These are phyloP conservation scores for Fusarium protoensiforme DNA, from an alignment of 2,329 filamentous ascomycete species.

Conservation along the genomic window DNA sequence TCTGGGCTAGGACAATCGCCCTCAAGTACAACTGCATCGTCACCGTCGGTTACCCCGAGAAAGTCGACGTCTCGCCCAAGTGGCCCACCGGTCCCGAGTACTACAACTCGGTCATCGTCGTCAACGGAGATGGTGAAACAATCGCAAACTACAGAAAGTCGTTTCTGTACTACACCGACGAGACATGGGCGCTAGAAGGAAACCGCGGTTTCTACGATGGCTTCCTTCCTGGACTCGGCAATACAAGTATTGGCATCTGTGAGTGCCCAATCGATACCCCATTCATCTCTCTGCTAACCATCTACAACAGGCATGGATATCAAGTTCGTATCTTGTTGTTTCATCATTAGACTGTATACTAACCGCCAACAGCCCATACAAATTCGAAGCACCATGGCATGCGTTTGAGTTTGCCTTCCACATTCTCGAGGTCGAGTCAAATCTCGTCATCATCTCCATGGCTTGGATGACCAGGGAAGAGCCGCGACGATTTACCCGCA, in stretches of 20 bases:
- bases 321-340: slow-evolving; percentile 59
- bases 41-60: slow-evolving; percentile 80
- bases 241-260: slow-evolving; percentile 69
- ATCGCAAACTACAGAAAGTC: slow-evolving; percentile 71
- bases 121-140: slow-evolving; percentile 69
- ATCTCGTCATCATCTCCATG: slow-evolving; percentile 78
- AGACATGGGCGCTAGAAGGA: slow-evolving; percentile 70
- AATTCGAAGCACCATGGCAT: slow-evolving; percentile 53
- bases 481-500: slow-evolving; percentile 56
- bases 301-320: slow-evolving; percentile 58
- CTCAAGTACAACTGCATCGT: slow-evolving; percentile 75
- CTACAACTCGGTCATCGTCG: slow-evolving; percentile 65
- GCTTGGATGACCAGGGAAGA: slow-evolving; percentile 77
- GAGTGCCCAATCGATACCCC: background rate
- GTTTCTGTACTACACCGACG: slow-evolving; percentile 69
- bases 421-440: slow-evolving; percentile 64
- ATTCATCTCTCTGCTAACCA: background rate
- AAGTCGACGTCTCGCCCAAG: slow-evolving; percentile 60
- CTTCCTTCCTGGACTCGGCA: slow-evolving; percentile 59
- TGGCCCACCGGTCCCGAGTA: slow-evolving; percentile 66
- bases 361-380: slow-evolving; percentile 46
- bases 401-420: slow-evolving; percentile 63
- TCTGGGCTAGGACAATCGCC: slow-evolving; percentile 77
- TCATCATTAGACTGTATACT: background rate
- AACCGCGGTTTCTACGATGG: slow-evolving; percentile 60